Conservation (phyloP, 768 basidiomycete genomes). For the Pulveroboletus sp. region DNA sequence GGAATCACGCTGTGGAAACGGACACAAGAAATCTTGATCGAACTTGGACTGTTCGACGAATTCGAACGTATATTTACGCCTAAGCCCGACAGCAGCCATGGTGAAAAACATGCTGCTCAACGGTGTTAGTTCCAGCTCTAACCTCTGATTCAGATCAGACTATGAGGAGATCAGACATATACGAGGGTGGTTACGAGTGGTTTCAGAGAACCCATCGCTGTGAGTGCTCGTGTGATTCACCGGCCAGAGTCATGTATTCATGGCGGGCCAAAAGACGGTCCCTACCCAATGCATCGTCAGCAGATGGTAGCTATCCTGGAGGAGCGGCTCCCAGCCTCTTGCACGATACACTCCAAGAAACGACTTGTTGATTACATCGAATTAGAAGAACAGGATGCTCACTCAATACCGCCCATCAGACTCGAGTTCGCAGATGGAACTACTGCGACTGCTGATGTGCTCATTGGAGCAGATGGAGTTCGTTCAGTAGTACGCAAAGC, state of each 20-base stretch:
- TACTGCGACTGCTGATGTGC: conserved; percentile 35
- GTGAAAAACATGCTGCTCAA: conserved; percentile 10
- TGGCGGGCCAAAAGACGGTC: conserved; percentile 2
- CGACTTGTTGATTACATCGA: conserved; percentile 17
- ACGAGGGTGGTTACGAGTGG: conserved; percentile 31
- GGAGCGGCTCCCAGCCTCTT: conserved; percentile 14
- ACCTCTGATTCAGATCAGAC: not conserved
- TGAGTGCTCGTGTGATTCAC: conserved; percentile 3
- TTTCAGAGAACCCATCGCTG: conserved; percentile 19
- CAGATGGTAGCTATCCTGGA: conserved; percentile 19
- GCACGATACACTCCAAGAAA: conserved; percentile 15
- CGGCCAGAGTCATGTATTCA: not conserved
- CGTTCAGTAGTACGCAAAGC: conserved; percentile 25
- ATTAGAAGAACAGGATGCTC: conserved; percentile 17
- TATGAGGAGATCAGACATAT: conserved; percentile 28
- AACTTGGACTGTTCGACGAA: conserved; percentile 40
- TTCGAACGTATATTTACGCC: conserved; percentile 15
- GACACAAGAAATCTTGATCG: conserved; percentile 41
- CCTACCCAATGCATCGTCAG: conserved; percentile 19
- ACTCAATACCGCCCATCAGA: conserved; percentile 17
- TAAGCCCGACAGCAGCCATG: conserved; percentile 11
- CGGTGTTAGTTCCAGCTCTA: not conserved
- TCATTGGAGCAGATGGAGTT: conserved; percentile 47
- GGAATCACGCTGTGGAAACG: conserved; percentile 44
- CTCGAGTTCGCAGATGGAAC: conserved; percentile 18